A percentile compares a stretch with the other conserved stretches of the same genome.
phyloP scores from a whole-genome alignment of 148 eudicot genomes.

The Hydrangea macrophylla region DNA sequence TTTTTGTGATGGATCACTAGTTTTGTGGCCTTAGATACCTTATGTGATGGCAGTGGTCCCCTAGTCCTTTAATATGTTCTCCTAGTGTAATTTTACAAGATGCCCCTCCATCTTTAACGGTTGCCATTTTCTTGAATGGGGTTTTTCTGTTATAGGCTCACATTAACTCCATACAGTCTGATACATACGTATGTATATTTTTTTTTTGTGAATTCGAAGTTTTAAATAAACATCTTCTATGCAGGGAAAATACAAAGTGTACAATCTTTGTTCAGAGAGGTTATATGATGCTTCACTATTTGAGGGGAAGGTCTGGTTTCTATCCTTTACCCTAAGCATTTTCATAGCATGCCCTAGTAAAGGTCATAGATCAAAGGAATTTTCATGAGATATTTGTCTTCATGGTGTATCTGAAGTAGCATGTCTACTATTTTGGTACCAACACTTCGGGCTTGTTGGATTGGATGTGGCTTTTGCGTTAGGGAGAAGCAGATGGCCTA shows the following conservation, averaged over 20 bases:
- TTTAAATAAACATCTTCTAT: slow-evolving; percentile 10
- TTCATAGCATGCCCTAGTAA: background rate
- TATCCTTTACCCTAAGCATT: slow-evolving; percentile 8
- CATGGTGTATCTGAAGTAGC: background rate
- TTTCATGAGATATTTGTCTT: background rate
- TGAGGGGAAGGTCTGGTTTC: slow-evolving; percentile 74
- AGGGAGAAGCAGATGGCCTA: too few species aligned
- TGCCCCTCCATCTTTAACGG: background rate
- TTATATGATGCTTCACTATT: slow-evolving; percentile 87
- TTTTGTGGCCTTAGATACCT: slow-evolving; percentile 2
- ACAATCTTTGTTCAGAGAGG: slow-evolving; percentile 95
- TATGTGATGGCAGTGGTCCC: background rate
- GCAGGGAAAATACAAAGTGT: slow-evolving; percentile 95
- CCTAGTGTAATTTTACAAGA: background rate
- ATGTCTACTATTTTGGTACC: background rate
- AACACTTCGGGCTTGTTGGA: too few species aligned
- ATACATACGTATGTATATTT: too few species aligned
- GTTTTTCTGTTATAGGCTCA: slow-evolving; percentile 6
- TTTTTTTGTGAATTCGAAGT: background rate
- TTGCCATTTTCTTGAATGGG: background rate
- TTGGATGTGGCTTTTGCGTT: too few species aligned
- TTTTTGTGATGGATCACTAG: background rate
- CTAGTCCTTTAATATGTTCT: background rate
- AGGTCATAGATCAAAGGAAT: background rate
- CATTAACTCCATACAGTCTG: background rate